A percentile compares a stretch with the other conserved stretches of the same genome.
Evolutionary conservation across 2,329 filamentous ascomycete genomes (phyloP).

Genomic region (Cercospora beticola): DNA sequence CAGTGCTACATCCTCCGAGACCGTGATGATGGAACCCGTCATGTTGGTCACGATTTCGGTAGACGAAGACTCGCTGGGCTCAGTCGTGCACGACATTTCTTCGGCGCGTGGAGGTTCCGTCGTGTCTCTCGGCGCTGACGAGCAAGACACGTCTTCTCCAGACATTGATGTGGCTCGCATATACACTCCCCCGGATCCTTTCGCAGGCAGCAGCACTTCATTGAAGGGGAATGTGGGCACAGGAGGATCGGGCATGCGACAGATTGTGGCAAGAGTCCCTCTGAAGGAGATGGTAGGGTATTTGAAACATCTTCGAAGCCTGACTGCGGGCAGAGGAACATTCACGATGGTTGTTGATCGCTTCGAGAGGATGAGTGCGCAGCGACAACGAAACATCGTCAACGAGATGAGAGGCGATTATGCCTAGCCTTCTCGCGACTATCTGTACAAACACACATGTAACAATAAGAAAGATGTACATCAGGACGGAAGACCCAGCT

Average conservation of each 20-base stretch:
- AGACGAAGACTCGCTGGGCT: constrained; percentile 76
- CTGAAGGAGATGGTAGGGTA: constrained; percentile 97
- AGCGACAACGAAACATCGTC: constrained; percentile 59
- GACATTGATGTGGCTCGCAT: constrained; percentile 70
- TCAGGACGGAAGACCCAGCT: neutral
- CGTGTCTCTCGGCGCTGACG: constrained; percentile 61
- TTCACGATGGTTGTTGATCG: constrained; percentile 73
- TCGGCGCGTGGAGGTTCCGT: constrained; percentile 72
- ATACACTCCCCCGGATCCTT: constrained; percentile 87
- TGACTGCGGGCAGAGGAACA: constrained; percentile 80
- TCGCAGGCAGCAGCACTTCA: constrained; percentile 43
- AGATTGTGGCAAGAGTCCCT: constrained; percentile 82
- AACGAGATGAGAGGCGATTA: constrained; percentile 37
- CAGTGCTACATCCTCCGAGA: constrained; percentile 51
- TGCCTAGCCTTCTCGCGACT: neutral
- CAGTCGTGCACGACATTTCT: constrained; percentile 78
- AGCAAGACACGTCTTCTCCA: constrained; percentile 23
- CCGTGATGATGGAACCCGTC: constrained; percentile 84
- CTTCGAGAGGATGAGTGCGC: constrained; percentile 65
- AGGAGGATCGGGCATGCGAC: constrained; percentile 34
- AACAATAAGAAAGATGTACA: neutral
- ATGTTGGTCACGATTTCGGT: constrained; percentile 88
- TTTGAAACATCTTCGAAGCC: constrained; percentile 79
- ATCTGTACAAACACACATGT: neutral
- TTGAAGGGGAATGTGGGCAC: constrained; percentile 16